These are phyloP conservation scores for Fusarium euwallaceae DNA, from an alignment of 2,329 filamentous ascomycete genomes.

Conservation along the genomic window DNA sequence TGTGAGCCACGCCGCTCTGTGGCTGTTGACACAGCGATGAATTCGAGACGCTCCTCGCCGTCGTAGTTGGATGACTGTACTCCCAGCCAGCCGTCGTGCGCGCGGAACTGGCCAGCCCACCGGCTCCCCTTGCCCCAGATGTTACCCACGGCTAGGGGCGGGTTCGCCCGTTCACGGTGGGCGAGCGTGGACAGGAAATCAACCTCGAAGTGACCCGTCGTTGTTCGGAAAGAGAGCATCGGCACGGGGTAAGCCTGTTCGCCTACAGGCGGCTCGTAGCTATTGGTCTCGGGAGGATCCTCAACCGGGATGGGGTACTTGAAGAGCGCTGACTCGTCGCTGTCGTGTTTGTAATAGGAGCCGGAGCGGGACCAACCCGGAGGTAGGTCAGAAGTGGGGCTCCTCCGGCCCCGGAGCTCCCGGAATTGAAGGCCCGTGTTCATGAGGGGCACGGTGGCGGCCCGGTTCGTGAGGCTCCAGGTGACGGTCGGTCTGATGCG, in stretches of 20 bases:
- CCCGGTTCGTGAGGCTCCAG: conserved; percentile 58
- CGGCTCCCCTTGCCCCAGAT: conserved; percentile 54
- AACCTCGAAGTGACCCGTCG: conserved; percentile 56
- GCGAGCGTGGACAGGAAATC: conserved; percentile 55
- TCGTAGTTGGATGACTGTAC: conserved; percentile 62
- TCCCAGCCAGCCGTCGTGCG: conserved; percentile 61
- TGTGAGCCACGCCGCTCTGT: conserved; percentile 58
- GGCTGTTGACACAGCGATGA: conserved; percentile 57
- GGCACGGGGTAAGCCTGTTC: conserved; percentile 54
- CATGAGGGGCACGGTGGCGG: conserved; percentile 50
- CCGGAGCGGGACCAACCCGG: conserved; percentile 56
- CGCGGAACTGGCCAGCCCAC: conserved; percentile 59
- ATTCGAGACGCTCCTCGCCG: conserved; percentile 59
- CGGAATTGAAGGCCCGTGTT: conserved; percentile 57
- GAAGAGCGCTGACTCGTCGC: conserved; percentile 56
- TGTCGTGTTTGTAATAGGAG: conserved; percentile 55
- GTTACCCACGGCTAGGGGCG: conserved; percentile 58
- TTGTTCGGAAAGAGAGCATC: conserved; percentile 57
- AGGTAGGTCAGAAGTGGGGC: conserved; percentile 50
- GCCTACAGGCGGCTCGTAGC: conserved; percentile 47
- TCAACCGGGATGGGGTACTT: conserved; percentile 58
- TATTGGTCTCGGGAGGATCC: conserved; percentile 48
- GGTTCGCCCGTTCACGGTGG: conserved; percentile 53
- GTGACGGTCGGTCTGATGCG: conserved; percentile 54
- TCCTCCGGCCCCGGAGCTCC: conserved; percentile 53